Percentiles rank a stretch among this genome's conserved stretches.
Evolutionary conservation across 2,329 filamentous ascomycete genomes (phyloP).

Genomic region (Sarocladium strictum): DNA sequence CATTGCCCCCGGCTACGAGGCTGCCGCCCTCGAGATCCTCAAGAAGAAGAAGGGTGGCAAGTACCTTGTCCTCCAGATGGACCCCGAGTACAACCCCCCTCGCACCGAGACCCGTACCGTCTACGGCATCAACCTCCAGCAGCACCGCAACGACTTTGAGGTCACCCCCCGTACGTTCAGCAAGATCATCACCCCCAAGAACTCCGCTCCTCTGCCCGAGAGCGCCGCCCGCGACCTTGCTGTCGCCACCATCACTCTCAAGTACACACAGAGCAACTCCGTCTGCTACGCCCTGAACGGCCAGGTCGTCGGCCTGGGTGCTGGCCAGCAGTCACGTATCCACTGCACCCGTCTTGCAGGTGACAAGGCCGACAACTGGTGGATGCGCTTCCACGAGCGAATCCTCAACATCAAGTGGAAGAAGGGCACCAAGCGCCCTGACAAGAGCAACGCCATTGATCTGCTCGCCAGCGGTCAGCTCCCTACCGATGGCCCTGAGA

Average conservation of each 20-base stretch:
- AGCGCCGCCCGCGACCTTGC: slow-evolving; percentile 83
- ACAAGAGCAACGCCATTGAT: slow-evolving; percentile 10
- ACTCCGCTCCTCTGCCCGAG: slow-evolving; percentile 65
- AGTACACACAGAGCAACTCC: slow-evolving; percentile 98
- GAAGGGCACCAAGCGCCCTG: slow-evolving; percentile 89
- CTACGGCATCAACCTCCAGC: slow-evolving; percentile 81
- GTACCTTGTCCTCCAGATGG: slow-evolving; percentile 94
- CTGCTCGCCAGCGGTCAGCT: slow-evolving; percentile 63
- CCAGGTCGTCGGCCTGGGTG: slow-evolving; percentile 88
- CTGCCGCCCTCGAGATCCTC: slow-evolving; percentile 82
- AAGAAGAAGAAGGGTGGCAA: slow-evolving; percentile 98
- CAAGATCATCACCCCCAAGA: slow-evolving; percentile 81
- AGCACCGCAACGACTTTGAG: slow-evolving; percentile 87
- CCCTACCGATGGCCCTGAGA: slow-evolving; percentile 76
- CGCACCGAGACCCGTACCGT: slow-evolving; percentile 81
- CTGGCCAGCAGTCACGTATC: slow-evolving; percentile 94
- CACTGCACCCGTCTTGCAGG: slow-evolving; percentile 97
- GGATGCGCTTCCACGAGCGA: slow-evolving; percentile 94
- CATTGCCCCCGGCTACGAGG: slow-evolving; percentile 81
- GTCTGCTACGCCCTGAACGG: slow-evolving; percentile 96
- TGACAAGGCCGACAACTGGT: slow-evolving; percentile 99
- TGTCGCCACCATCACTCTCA: slow-evolving; percentile 92
- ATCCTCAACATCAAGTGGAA: slow-evolving; percentile 91
- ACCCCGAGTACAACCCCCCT: slow-evolving; percentile 75
- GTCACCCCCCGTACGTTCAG: slow-evolving; percentile 83